A percentile compares a stretch with the other conserved stretches of the same genome.
phyloP scores from a whole-genome alignment of 192 early-diverging fungal genomes.

The Entomortierella chlamydospora region DNA sequence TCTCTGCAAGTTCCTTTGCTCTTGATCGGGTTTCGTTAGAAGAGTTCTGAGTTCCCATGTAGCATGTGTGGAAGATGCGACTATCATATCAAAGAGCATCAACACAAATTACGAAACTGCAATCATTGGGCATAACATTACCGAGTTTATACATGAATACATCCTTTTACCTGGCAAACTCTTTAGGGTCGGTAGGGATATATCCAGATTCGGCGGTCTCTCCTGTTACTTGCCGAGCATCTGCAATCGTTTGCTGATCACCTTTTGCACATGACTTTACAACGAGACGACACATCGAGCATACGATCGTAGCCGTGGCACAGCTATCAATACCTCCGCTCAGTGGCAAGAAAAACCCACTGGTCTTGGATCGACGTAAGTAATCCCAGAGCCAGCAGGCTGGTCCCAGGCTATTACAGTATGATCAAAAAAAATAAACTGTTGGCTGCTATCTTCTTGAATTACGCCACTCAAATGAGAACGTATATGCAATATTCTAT shows the following conservation, averaged over 20 bases:
- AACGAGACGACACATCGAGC: conserved; percentile 91
- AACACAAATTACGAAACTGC: too few species aligned
- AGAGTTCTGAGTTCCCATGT: conserved; percentile 96
- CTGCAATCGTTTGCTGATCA: conserved; percentile 74
- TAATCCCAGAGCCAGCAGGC: conserved; percentile 99
- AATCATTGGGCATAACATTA: too few species aligned
- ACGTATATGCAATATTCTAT: background rate
- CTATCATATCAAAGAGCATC: conserved; percentile 19
- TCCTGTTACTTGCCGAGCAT: conserved; percentile 75
- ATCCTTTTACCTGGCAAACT: conserved; percentile 85
- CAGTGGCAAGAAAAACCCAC: conserved; percentile 94
- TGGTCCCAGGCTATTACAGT: conserved; percentile 85
- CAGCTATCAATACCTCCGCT: conserved; percentile 99
- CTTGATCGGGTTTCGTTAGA: conserved; percentile 83
- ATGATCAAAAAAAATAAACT: too few species aligned
- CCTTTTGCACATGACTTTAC: conserved; percentile 72
- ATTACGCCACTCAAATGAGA: too few species aligned
- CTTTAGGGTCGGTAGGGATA: conserved; percentile 80
- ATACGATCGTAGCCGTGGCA: conserved; percentile 86
- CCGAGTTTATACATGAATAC: too few species aligned
- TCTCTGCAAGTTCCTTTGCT: conserved; percentile 81
- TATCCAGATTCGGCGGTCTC: conserved; percentile 68
- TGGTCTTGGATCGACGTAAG: conserved; percentile 87
- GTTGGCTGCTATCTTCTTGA: too few species aligned
- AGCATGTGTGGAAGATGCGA: conserved; percentile 93